Percentiles rank a stretch among this genome's conserved stretches.
Evolutionary conservation across 139 green algal genomes (phyloP).

Genomic region (Diplosphaera chodatii): DNA sequence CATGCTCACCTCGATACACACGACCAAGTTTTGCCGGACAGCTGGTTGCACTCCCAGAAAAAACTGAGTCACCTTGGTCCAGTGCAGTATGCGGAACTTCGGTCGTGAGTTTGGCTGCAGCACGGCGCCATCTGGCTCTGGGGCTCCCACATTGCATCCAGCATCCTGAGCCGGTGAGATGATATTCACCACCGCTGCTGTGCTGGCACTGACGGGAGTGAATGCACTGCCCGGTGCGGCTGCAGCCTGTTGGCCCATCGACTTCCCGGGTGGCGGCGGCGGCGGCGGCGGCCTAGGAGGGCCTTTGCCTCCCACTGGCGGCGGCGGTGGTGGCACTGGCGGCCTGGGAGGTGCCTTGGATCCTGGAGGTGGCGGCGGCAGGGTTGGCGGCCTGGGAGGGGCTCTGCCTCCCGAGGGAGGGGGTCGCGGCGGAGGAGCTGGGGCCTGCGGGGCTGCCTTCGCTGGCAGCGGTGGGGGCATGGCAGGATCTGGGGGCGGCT

Average conservation of each 20-base stretch:
- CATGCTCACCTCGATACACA: too few species aligned
- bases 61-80: slow-evolving; percentile 27
- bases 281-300: too few species aligned
- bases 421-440: slow-evolving; percentile 1
- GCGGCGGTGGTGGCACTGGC: neutral
- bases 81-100: slow-evolving; percentile 36
- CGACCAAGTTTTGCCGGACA: too few species aligned
- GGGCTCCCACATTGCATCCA: too few species aligned
- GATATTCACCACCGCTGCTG: neutral
- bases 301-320: neutral
- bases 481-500: neutral
- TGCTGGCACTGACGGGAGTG: neutral
- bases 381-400: too few species aligned
- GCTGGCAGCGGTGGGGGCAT: neutral
- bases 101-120: neutral
- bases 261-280: too few species aligned
- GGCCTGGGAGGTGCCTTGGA: neutral
- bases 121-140: neutral
- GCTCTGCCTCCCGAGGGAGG: too few species aligned
- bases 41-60: too few species aligned
- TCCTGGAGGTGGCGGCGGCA: neutral
- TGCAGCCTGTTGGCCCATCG: neutral
- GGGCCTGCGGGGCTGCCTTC: neutral
- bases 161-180: too few species aligned
- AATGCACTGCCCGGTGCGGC: neutral